Conservation (phyloP, 768 basidiomycete species). For the Macrolepiota fuliginosa region DNA sequence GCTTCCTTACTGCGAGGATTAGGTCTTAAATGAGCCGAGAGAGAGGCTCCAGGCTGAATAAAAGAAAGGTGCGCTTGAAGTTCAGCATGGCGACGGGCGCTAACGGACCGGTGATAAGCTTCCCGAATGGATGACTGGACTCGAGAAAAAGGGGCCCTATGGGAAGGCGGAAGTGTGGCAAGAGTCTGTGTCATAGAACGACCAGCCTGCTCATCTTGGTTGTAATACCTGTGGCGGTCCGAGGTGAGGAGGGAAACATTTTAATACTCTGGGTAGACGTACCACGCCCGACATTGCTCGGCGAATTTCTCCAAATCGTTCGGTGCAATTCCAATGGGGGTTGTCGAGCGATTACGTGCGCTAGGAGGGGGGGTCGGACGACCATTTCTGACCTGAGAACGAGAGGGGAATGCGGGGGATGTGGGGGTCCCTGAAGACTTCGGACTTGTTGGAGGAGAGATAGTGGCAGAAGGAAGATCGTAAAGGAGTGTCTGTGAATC, state of each 20-base stretch:
- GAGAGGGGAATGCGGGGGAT: slow-evolving; percentile 53
- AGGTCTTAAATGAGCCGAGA: slow-evolving; percentile 71
- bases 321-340: slow-evolving; percentile 62
- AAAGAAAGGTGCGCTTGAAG: slow-evolving; percentile 82
- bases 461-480: slow-evolving; percentile 62
- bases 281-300: slow-evolving; percentile 78
- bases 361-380: slow-evolving; percentile 59
- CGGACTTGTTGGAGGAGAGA: slow-evolving; percentile 60
- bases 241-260: background rate
- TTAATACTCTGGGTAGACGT: slow-evolving; percentile 18
- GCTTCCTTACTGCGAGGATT: slow-evolving; percentile 64
- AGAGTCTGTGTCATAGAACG: slow-evolving; percentile 81
- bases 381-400: slow-evolving; percentile 47
- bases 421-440: slow-evolving; percentile 50
- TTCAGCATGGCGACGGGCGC: slow-evolving; percentile 74
- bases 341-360: slow-evolving; percentile 61
- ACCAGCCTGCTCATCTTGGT: slow-evolving; percentile 77
- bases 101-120: slow-evolving; percentile 79
- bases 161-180: slow-evolving; percentile 74
- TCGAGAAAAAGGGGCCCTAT: slow-evolving; percentile 84
- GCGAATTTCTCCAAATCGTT: slow-evolving; percentile 80
- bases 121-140: slow-evolving; percentile 85
- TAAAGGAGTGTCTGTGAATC: slow-evolving; percentile 70
- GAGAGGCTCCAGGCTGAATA: slow-evolving; percentile 76
- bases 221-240: slow-evolving; percentile 63